Evolutionary conservation across 805 yeast genomes (phyloP).

Genomic region (Cyberlindnera mississippiensis): DNA sequence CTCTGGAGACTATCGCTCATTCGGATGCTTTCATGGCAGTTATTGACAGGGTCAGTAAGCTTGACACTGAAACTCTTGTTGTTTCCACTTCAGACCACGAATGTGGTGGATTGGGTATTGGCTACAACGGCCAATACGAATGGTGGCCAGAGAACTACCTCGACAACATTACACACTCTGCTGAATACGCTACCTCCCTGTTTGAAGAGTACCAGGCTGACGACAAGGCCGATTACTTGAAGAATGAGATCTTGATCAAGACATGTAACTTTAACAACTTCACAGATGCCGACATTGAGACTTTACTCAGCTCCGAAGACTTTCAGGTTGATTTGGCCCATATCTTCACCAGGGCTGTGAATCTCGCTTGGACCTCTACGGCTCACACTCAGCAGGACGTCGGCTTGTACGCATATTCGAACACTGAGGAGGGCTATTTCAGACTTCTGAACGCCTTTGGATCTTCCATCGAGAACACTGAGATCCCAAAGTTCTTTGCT

Average conservation of each 20-base stretch:
- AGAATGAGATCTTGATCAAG: slow-evolving; percentile 46
- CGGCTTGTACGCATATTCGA: slow-evolving; percentile 76
- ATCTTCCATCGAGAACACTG: slow-evolving; percentile 85
- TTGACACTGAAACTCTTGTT: slow-evolving; percentile 75
- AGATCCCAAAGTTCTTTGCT: slow-evolving; percentile 73
- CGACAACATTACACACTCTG: slow-evolving; percentile 62
- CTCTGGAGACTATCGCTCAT: slow-evolving; percentile 79
- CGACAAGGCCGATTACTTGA: slow-evolving; percentile 43
- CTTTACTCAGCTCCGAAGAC: slow-evolving; percentile 34
- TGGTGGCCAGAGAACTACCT: slow-evolving; percentile 77
- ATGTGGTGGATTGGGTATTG: slow-evolving; percentile 85
- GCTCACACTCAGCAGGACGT: slow-evolving; percentile 96
- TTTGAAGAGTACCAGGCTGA: slow-evolving; percentile 34
- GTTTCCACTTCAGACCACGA: slow-evolving; percentile 90
- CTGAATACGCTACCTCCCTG: slow-evolving; percentile 58
- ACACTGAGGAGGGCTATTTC: slow-evolving; percentile 44
- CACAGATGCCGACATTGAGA: slow-evolving; percentile 46
- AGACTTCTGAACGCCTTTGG: slow-evolving; percentile 47
- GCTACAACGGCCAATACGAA: slow-evolving; percentile 76
- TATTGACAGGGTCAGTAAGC: slow-evolving; percentile 56
- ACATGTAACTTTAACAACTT: slow-evolving; percentile 22
- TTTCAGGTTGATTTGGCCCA: slow-evolving; percentile 49
- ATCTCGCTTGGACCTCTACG: slow-evolving; percentile 92
- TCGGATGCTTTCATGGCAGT: slow-evolving; percentile 78
- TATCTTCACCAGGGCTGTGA: slow-evolving; percentile 70